These are phyloP conservation scores for Aspergillus latus DNA, from an alignment of 2,329 filamentous ascomycete genomes.

Conservation along the genomic window DNA sequence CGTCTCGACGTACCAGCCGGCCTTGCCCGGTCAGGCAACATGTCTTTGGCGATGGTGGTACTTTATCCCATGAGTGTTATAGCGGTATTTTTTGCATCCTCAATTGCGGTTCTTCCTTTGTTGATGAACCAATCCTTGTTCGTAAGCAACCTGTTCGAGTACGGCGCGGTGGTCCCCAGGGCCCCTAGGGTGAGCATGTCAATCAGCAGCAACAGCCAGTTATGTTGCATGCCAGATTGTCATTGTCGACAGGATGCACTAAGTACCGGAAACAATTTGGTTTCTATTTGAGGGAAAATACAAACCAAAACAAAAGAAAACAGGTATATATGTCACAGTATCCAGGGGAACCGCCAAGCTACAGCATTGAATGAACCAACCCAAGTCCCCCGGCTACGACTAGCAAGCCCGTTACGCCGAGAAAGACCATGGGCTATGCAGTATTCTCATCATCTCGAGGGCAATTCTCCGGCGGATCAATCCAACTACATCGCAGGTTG, in stretches of 20 bases:
- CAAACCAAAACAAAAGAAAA: too few relatives aligned
- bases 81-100: conserved; percentile 8
- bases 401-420: background rate
- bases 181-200: background rate
- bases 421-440: background rate
- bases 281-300: too few relatives aligned
- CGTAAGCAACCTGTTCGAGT: conserved; percentile 12
- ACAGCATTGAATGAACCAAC: too few relatives aligned
- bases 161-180: background rate
- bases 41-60: conserved; percentile 12
- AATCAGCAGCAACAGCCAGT: background rate
- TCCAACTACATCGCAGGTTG: background rate
- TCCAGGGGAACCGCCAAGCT: too few relatives aligned
- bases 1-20: conserved; percentile 4
- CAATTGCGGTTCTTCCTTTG: conserved; percentile 1
- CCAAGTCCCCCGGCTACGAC: too few relatives aligned
- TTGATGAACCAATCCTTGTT: background rate
- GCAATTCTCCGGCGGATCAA: conserved; percentile 6
- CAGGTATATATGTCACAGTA: too few relatives aligned
- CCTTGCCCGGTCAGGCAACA: background rate
- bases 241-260: too few relatives aligned
- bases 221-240: background rate
- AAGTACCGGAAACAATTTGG: too few relatives aligned
- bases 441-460: background rate
- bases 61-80: conserved; percentile 8